A percentile compares a stretch with the other conserved stretches of the same genome.
Conservation (phyloP, 192 early-diverging fungal genomes). For the Allomyces arbusculus region DNA sequence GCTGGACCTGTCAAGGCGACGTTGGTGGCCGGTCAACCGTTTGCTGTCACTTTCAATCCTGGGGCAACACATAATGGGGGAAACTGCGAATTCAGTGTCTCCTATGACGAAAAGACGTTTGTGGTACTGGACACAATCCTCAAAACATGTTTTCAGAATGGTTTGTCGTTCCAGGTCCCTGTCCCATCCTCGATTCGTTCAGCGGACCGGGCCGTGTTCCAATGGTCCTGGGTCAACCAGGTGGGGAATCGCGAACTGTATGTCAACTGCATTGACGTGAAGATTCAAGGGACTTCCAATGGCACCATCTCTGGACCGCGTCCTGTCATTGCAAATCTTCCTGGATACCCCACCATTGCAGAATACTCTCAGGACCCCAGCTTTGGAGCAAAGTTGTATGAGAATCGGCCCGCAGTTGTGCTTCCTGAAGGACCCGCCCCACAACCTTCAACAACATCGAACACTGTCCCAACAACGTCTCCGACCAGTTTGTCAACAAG, state of each 20-base stretch:
- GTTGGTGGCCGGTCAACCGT: no score
- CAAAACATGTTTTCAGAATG: conserved; percentile 21
- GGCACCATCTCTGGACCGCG: conserved; percentile 10
- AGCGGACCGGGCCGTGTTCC: conserved; percentile 19
- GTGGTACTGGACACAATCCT: conserved; percentile 37
- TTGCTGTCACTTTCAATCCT: no score
- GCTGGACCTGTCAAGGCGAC: no score
- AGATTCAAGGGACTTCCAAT: conserved; percentile 17
- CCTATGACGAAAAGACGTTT: conserved; percentile 39
- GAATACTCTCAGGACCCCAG: no score
- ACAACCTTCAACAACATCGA: no score
- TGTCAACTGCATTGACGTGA: conserved; percentile 39
- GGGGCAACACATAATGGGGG: conserved; percentile 28
- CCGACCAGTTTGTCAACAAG: no score
- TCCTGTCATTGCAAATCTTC: no score
- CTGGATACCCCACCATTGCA: no score
- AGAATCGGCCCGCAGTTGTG: no score
- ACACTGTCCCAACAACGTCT: no score
- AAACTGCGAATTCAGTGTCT: conserved; percentile 46
- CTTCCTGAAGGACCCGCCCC: no score
- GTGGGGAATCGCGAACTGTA: conserved; percentile 47
- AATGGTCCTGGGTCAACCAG: conserved; percentile 46
- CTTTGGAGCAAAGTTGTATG: no score
- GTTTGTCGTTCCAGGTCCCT: conserved; percentile 13
- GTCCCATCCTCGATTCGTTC: conserved; percentile 13